Evolutionary conservation across 169 alveolate genomes (phyloP), one percentile per base, ranked within the genome.

Genomic region (Plasmodium reichenowi): DNA sequence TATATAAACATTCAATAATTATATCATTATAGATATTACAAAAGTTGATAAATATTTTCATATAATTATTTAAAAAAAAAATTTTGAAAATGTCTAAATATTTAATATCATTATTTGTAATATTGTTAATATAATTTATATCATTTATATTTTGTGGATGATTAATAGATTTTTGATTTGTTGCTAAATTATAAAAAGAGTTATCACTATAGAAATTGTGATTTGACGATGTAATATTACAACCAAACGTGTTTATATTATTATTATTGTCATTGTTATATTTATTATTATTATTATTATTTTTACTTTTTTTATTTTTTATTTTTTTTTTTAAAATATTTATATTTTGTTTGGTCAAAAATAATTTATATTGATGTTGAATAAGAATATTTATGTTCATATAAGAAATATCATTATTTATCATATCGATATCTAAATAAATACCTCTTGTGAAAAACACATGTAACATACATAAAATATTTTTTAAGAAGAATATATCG

Each of bases 11-110:
- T 54, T 78, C 89, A n/a, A 78, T 66, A 64, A 78, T 32, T 26
- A 78, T 64, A 22, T 78, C 89, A 72, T 78, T 78, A 60, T 78
- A 78, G n/a, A 78, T 66, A 43, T 78, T 78, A 47, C 89, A 66
- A 58, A 78, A 78, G 24, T 22, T 78, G 12, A 38, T 64, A 20
- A 78, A 58, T 58, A 59, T 78, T n/a, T 70, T 78, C 75, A 66
- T 59, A 58, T 78, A 78, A 48, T 29, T 78, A 71, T 78, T 78
- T 66, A 78, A 71, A 71, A 78, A 50, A 2, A 52, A 12, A 6
- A 29, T 48, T 66, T 66, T 78, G 54, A 78, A 78, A 8, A 20
- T 78, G 15, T 15, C 12, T 38, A 78, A 48, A 13, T 43, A 26
- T 78, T 47, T 78, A 7, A 24, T 38, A 66, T 29, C 15, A 26